These are phyloP conservation scores for Leccinellum rugosiceps DNA, from an alignment of 768 basidiomycete genomes.

Conservation along the genomic window DNA sequence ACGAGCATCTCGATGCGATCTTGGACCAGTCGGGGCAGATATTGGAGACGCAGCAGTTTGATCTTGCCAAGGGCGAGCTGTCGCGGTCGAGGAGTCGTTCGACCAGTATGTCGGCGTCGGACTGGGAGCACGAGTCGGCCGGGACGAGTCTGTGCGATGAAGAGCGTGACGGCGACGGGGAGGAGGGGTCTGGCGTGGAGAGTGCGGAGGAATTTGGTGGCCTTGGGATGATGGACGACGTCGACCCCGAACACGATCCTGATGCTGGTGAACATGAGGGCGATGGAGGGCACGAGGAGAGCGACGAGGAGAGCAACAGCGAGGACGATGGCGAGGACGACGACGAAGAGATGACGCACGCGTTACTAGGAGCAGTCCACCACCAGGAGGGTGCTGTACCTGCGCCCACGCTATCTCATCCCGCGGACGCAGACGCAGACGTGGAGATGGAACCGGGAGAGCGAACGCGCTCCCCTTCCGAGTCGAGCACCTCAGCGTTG, in stretches of 20 bases:
- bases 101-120: slow-evolving; percentile 41
- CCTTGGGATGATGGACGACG: slow-evolving; percentile 15
- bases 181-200: slow-evolving; percentile 24
- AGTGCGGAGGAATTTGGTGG: slow-evolving; percentile 42
- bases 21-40: slow-evolving; percentile 86
- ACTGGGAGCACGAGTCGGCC: slow-evolving; percentile 18
- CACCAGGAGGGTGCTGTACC: background rate
- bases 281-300: slow-evolving; percentile 29
- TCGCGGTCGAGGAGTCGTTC: slow-evolving; percentile 55
- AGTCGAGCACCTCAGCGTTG: background rate
- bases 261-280: slow-evolving; percentile 2
- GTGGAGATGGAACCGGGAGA: background rate
- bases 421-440: slow-evolving; percentile 1
- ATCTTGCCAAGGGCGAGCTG: slow-evolving; percentile 52
- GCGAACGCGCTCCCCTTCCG: slow-evolving; percentile 10
- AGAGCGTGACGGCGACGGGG: slow-evolving; percentile 17
- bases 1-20: slow-evolving; percentile 86
- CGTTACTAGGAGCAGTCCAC: slow-evolving; percentile 20
- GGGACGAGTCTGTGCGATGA: slow-evolving; percentile 22
- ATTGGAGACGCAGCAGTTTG: slow-evolving; percentile 77
- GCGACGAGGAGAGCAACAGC: slow-evolving; percentile 39
- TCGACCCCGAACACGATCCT: too few relatives aligned
- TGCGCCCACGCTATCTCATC: background rate
- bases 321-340: slow-evolving; percentile 31
- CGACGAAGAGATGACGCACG: slow-evolving; percentile 28